Evolutionary conservation across 176 grass and related monocot species (phyloP).

Genomic region (Oryza brachyantha): DNA sequence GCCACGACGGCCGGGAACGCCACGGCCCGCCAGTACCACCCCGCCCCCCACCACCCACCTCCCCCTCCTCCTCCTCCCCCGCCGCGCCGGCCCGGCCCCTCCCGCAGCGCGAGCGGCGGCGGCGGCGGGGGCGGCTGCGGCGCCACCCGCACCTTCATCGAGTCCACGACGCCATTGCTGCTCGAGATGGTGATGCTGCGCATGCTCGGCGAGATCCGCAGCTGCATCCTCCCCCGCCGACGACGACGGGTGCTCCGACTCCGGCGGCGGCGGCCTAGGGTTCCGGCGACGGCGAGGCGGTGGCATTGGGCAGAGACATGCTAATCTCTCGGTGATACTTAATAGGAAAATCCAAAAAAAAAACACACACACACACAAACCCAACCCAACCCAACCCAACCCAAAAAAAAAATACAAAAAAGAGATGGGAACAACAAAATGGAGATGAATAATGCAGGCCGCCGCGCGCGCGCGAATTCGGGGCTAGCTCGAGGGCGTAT

Average conservation of each 20-base stretch:
- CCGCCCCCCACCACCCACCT: background rate
- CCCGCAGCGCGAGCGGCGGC: constrained; percentile 41
- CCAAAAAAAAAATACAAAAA: too few species aligned
- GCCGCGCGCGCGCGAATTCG: constrained; percentile 36
- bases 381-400: too few species aligned
- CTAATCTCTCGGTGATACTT: constrained; percentile 47
- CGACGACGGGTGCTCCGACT: constrained; percentile 48
- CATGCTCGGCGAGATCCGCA: constrained; percentile 99
- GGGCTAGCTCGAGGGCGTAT: constrained; percentile 2
- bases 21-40: constrained; percentile 49
- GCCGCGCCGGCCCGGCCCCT: constrained; percentile 24
- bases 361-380: too few species aligned
- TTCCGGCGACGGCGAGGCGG: constrained; percentile 60
- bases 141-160: constrained; percentile 94
- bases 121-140: constrained; percentile 60
- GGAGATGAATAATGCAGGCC: constrained; percentile 23
- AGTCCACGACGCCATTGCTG: constrained; percentile 92
- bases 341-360: constrained; percentile 3
- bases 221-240: constrained; percentile 83
- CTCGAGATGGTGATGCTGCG: constrained; percentile 98
- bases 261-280: constrained; percentile 55
- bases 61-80: constrained; percentile 15
- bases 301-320: constrained; percentile 63
- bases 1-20: constrained; percentile 54
- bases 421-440: background rate